Evolutionary conservation across 164 flowering plant genomes (phyloP).

Genomic region (Saururus chinensis): DNA sequence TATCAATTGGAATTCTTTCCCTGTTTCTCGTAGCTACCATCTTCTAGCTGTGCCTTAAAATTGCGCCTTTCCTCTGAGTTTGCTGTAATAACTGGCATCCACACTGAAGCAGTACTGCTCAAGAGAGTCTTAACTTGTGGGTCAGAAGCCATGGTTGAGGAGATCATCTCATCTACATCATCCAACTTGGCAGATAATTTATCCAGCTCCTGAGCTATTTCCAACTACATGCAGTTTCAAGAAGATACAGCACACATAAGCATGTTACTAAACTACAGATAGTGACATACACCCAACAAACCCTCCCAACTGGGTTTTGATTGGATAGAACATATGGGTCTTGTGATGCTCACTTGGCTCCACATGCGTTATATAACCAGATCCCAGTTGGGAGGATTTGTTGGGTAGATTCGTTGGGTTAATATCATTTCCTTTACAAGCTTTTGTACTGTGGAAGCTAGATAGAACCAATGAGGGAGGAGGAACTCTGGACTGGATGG

Average conservation of each 20-base stretch:
- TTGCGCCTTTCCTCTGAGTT: slow-evolving; percentile 64
- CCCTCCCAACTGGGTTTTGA: no score
- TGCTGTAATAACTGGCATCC: slow-evolving; percentile 97
- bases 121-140: slow-evolving; percentile 66
- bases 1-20: slow-evolving; percentile 14
- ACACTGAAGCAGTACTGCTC: slow-evolving; percentile 70
- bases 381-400: no score
- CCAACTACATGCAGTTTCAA: slow-evolving; percentile 34
- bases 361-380: no score
- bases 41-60: slow-evolving; percentile 30
- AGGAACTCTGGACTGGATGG: no score
- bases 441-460: no score
- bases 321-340: no score
- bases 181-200: slow-evolving; percentile 73
- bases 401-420: no score
- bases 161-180: slow-evolving; percentile 80
- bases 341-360: no score
- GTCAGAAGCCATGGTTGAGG: slow-evolving; percentile 75
- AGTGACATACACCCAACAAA: not conserved
- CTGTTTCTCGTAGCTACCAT: slow-evolving; percentile 16
- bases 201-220: slow-evolving; percentile 82
- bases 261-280: not conserved
- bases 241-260: slow-evolving; percentile 1
- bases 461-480: no score
- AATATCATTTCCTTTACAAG: no score